Base-by-base conservation (phyloP, 2,329 filamentous ascomycete species). In the Fusarium pseudoanthophilum region DNA sequence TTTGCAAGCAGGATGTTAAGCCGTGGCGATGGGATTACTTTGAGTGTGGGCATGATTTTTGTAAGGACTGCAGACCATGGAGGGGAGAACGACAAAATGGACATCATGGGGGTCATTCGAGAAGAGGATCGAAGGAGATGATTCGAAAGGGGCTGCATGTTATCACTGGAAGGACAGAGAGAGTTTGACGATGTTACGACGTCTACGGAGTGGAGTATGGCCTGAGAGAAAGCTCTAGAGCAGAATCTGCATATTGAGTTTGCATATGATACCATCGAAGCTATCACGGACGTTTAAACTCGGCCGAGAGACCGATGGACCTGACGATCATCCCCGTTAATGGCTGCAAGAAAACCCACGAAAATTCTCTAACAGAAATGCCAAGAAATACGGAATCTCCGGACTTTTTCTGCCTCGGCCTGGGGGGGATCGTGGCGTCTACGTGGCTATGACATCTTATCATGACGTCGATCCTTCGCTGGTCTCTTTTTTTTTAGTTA, bases 51-150 rank as follows among this genome's bases (percentile, higher is more conserved):
- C 74, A 76, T 39, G 13, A 43, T 6, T 67, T 62, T n/a, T 76
- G 74, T 6, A 42, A 60, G 8, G 52, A 30, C 5, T 75, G 74
- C 24, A 57, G 37, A 5, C 58, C 74, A 3, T 76, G 73, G 64
- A 56, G 32, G 7, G 62, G 49, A 21, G 45, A 43, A 28, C 20
- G 30, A 9, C 28, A 18, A 18, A 34, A 37, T 6, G 56, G 32
- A 24, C 18, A 58, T n/a, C 34, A 26, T 34, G 37, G 20, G 4
- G 36, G 37, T 1, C 60, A 21, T 48, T 26, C n/a, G 4, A 59
- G 71, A 8, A 68, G 36, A n/a, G 58, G n/a, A 83, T 80, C 69
- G 82, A 83, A 18, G 37, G 65, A 69, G 36, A 53, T 26, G 14
- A 58, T 74, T 30, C 49, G 60, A 24, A 64, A 42, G 16, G 59